Evolutionary conservation across 2,329 filamentous ascomycete genomes (phyloP).

Genomic region (Stachybotrys elegans): DNA sequence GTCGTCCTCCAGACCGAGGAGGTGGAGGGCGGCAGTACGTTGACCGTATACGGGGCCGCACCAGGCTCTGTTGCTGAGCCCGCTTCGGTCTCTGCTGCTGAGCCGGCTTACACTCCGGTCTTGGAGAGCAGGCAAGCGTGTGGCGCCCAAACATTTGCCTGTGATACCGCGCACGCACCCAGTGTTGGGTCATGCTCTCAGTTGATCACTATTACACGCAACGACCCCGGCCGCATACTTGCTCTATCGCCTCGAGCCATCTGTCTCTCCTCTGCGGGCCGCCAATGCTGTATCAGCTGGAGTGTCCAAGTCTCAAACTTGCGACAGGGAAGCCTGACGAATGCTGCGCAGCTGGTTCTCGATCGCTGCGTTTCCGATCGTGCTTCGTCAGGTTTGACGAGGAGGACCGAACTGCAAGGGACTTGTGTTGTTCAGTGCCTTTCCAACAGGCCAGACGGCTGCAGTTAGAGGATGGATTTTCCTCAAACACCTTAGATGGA

Average conservation of each 20-base stretch:
- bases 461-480: neutral
- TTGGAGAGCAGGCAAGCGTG: neutral
- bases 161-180: neutral
- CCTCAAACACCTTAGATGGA: neutral
- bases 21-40: neutral
- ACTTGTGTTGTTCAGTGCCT: neutral
- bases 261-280: neutral
- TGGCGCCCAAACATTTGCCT: neutral
- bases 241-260: neutral
- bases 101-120: neutral
- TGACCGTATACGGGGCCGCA: neutral
- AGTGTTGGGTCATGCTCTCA: neutral
- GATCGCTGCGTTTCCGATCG: constrained; percentile 1
- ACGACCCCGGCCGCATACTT: neutral
- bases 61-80: no score
- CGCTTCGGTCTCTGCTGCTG: no score
- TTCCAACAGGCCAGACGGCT: neutral
- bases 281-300: neutral
- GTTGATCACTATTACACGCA: neutral
- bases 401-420: neutral
- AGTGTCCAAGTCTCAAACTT: neutral
- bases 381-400: neutral
- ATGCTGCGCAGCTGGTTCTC: constrained; percentile 1
- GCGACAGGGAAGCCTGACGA: constrained; percentile 1
- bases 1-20: neutral